A percentile compares a stretch with the other conserved stretches of the same genome.
phyloP scores from a whole-genome alignment of 1,139 yeast genomes.

The Hansenula lynferdii region DNA sequence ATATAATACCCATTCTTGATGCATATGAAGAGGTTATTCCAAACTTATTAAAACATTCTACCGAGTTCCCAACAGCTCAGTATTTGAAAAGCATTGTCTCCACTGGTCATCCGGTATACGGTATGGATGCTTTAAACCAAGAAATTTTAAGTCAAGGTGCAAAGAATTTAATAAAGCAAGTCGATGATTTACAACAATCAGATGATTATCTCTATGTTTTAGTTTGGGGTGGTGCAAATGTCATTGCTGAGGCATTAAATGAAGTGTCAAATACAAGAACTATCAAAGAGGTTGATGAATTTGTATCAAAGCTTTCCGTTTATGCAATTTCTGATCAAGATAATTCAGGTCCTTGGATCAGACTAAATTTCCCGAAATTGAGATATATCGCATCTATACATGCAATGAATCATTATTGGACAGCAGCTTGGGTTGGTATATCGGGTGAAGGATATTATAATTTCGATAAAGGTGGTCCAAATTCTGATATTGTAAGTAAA shows the following conservation, averaged over 20 bases:
- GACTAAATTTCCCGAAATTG: slow-evolving; percentile 21
- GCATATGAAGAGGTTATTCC: slow-evolving; percentile 23
- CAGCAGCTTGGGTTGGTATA: slow-evolving; percentile 26
- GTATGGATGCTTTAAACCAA: slow-evolving; percentile 17
- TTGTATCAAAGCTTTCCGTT: slow-evolving; percentile 17
- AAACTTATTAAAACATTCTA: slow-evolving; percentile 21
- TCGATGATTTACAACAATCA: slow-evolving; percentile 11
- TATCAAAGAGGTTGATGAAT: slow-evolving; percentile 8
- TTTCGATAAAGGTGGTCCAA: slow-evolving; percentile 25
- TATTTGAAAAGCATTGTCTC: slow-evolving; percentile 21
- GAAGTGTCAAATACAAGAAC: slow-evolving; percentile 16
- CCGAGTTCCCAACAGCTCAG: slow-evolving; percentile 20
- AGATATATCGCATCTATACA: slow-evolving; percentile 24
- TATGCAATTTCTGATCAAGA: slow-evolving; percentile 28
- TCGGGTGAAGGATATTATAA: slow-evolving; percentile 22
- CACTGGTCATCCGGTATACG: slow-evolving; percentile 22
- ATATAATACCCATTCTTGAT: slow-evolving; percentile 24
- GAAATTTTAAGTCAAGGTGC: slow-evolving; percentile 22
- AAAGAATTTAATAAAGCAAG: slow-evolving; percentile 16
- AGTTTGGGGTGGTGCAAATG: slow-evolving; percentile 27
- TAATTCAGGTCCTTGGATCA: slow-evolving; percentile 26
- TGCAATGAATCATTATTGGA: slow-evolving; percentile 24
- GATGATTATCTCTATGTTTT: slow-evolving; percentile 19
- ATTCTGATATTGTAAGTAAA: slow-evolving; percentile 16
- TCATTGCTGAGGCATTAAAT: slow-evolving; percentile 25